phyloP scores from a whole-genome alignment of 1,284 basidiomycete species.

The Papiliotrema laurentii region DNA sequence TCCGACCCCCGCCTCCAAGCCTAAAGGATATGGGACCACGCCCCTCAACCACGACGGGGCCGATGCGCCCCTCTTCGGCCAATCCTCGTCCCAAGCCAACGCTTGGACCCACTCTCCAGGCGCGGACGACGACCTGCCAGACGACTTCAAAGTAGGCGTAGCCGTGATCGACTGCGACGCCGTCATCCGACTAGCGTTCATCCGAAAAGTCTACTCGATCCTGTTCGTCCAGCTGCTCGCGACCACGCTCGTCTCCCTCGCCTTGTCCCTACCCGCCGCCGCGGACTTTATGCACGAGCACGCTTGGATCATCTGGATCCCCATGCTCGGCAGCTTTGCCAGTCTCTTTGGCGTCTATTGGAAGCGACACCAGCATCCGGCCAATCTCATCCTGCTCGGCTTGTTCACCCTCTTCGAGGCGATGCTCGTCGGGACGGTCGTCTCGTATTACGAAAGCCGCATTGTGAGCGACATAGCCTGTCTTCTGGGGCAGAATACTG shows the following conservation, averaged over 20 bases:
- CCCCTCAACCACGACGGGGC: slow-evolving; percentile 11
- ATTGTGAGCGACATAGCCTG: slow-evolving; percentile 30
- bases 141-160: slow-evolving; percentile 48
- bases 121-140: slow-evolving; percentile 40
- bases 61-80: slow-evolving; percentile 22
- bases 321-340: slow-evolving; percentile 43
- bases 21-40: slow-evolving; percentile 30
- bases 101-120: slow-evolving; percentile 43
- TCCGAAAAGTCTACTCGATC: slow-evolving; percentile 46
- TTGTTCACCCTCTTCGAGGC: slow-evolving; percentile 52
- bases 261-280: slow-evolving; percentile 27
- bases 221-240: slow-evolving; percentile 42
- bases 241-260: slow-evolving; percentile 31
- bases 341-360: slow-evolving; percentile 42
- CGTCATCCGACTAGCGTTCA: slow-evolving; percentile 45
- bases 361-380: slow-evolving; percentile 47
- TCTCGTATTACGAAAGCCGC: slow-evolving; percentile 41
- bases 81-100: slow-evolving; percentile 12
- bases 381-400: slow-evolving; percentile 53
- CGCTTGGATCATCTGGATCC: slow-evolving; percentile 44
- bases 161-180: slow-evolving; percentile 47
- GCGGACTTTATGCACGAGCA: slow-evolving; percentile 39
- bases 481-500: neutral
- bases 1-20: slow-evolving; percentile 2
- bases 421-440: slow-evolving; percentile 50